Base-by-base conservation (phyloP, 805 yeast genomes). In the Candida sithepensis region DNA sequence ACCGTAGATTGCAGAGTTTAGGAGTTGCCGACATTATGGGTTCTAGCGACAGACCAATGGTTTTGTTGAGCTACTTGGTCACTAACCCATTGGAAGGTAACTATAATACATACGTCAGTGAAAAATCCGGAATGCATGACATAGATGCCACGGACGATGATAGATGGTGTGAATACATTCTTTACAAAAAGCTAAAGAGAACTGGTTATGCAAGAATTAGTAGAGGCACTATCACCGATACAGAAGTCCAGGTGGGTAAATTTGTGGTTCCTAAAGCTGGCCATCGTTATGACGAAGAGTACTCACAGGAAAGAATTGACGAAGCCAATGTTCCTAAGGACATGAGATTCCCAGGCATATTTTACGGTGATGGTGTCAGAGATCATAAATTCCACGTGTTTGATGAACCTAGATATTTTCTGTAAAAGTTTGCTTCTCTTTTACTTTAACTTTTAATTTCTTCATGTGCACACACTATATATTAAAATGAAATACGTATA, bases 121-220 rank as follows among this genome's bases (percentile, higher is more conserved):
- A 85, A 43, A 67, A 72, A 55, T 82, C 92, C 1, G 87, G 96
- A 28, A 88, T 94, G 92, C 81, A 84, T 59, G 99, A 94, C 65
- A 90, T 94, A 53, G 99, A 94, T 65, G 85, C 91, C 39, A 73
- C 85, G 7, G 97, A 92, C 64, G 88, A 91, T 83, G 99, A 94
- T 63, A 81, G 99, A 70, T 94, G 99, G 99, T 94, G 99, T 70
- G 96, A 94, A 70, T 94, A 94, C 69, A 89, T 94, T 52, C 70
- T 94, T 54, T 94, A 85, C 78, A 86, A 91, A 65, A 84, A 85
- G 50, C 71, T 94, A 67, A 84, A 81, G 64, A 85, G 96, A 67
- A 81, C 85, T 1, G 98, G 96, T 3, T 94, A 94, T 65, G 98
- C 98, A 0, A 81, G 99, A 65, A 85, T 94, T 38, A 83, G 95